Conservation (phyloP, 2,329 filamentous ascomycete genomes). For the Leptosphaerulina australis region DNA sequence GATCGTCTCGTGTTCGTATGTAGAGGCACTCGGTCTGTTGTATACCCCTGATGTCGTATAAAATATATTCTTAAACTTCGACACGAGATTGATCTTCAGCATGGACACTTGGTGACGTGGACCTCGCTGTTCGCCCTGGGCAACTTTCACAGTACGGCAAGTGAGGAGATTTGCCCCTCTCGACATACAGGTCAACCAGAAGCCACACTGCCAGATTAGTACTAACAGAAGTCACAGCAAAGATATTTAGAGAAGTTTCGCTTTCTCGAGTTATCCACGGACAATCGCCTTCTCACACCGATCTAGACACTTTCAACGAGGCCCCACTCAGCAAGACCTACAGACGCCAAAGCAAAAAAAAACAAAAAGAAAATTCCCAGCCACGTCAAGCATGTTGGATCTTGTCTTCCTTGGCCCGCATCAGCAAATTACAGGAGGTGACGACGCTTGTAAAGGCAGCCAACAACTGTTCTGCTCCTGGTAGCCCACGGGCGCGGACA, state of each 20-base stretch:
- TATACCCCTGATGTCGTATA: conserved; percentile 22
- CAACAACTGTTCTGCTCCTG: conserved; percentile 16
- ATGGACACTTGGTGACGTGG: conserved; percentile 17
- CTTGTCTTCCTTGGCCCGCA: conserved; percentile 17
- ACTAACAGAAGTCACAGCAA: conserved; percentile 17
- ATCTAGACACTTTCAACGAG: conserved; percentile 8
- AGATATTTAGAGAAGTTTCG: conserved; percentile 10
- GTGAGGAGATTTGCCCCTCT: conserved; percentile 4
- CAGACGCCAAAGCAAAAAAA: conserved; percentile 10
- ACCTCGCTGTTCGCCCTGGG: conserved; percentile 13
- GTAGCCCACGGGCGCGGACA: background rate
- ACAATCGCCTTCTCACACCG: conserved; percentile 5
- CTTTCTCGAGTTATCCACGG: conserved; percentile 8
- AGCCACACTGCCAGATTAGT: conserved; percentile 4
- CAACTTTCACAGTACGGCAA: conserved; percentile 14
- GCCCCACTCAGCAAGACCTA: conserved; percentile 11
- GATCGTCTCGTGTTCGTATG: background rate
- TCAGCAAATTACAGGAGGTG: conserved; percentile 20
- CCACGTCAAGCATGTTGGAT: conserved; percentile 7
- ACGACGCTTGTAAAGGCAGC: conserved; percentile 17
- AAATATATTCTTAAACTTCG: conserved; percentile 17
- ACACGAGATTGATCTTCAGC: conserved; percentile 15
- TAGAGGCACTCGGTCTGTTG: conserved; percentile 7
- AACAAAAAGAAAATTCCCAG: too few relatives aligned
- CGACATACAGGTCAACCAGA: conserved; percentile 7